These are phyloP conservation scores for Sclerotinia minor DNA, from an alignment of 2,329 filamentous ascomycete genomes.

Conservation along the genomic window DNA sequence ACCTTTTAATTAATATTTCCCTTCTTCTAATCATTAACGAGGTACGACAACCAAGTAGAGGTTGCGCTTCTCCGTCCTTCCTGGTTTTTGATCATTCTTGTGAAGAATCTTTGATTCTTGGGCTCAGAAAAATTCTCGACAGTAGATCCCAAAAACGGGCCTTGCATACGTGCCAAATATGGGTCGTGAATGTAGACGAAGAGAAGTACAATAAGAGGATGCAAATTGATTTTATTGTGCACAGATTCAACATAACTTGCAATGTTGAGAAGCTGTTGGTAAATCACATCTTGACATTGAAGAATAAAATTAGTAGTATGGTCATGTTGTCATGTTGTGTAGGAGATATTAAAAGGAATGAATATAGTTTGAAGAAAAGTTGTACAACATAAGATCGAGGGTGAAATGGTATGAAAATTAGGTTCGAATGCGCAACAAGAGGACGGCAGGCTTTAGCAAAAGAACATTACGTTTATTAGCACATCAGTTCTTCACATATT, in stretches of 20 bases:
- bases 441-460: not conserved
- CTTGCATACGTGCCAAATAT: not conserved
- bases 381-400: too few species aligned
- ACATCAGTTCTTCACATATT: not conserved
- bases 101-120: too few species aligned
- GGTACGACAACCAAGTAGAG: not conserved
- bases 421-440: not conserved
- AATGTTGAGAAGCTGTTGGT: too few species aligned
- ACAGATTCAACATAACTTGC: too few species aligned
- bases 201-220: not conserved
- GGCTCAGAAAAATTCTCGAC: too few species aligned
- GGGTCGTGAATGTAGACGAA: not conserved
- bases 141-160: too few species aligned
- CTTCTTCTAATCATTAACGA: not conserved
- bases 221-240: too few species aligned
- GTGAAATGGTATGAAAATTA: not conserved
- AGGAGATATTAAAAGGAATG: not conserved
- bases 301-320: too few species aligned
- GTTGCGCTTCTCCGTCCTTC: not conserved
- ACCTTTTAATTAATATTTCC: not conserved
- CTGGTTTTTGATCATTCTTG: not conserved
- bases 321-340: not conserved
- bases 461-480: not conserved
- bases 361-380: too few species aligned
- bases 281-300: too few species aligned